A percentile compares a stretch with the other conserved stretches of the same genome.
Evolutionary conservation across 805 yeast species (phyloP).

Genomic region (Saccharomycopsis guyanensis): DNA sequence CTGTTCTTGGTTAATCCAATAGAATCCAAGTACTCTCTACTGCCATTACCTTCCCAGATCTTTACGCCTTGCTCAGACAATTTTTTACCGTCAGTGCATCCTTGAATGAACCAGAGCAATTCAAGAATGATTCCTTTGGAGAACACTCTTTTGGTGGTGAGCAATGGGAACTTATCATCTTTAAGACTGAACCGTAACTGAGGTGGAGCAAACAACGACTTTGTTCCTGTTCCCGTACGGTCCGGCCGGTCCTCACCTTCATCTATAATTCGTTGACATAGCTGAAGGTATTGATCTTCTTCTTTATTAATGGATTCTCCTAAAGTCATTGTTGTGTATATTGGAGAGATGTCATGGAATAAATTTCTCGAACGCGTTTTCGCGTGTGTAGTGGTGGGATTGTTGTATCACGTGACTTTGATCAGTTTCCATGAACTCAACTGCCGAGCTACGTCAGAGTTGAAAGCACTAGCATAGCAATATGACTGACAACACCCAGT

Average conservation of each 20-base stretch:
- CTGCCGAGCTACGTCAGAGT: too few species aligned
- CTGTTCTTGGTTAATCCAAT: slow-evolving; percentile 73
- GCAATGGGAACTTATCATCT: slow-evolving; percentile 70
- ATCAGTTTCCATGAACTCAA: too few species aligned
- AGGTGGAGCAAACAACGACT: slow-evolving; percentile 89
- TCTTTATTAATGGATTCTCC: slow-evolving; percentile 36
- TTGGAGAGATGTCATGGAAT: neutral
- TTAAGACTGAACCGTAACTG: slow-evolving; percentile 77
- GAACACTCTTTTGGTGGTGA: slow-evolving; percentile 91
- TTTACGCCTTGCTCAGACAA: slow-evolving; percentile 81
- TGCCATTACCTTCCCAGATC: slow-evolving; percentile 99
- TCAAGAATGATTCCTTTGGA: slow-evolving; percentile 85
- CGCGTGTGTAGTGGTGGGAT: neutral
- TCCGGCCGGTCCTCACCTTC: slow-evolving; percentile 92
- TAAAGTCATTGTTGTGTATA: neutral
- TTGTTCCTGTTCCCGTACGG: slow-evolving; percentile 96
- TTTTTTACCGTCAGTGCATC: slow-evolving; percentile 80
- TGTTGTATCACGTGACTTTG: too few species aligned
- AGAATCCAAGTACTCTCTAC: slow-evolving; percentile 80
- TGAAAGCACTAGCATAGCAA: too few species aligned
- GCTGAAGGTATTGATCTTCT: slow-evolving; percentile 81
- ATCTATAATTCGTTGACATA: slow-evolving; percentile 66
- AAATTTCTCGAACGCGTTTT: slow-evolving; percentile 5
- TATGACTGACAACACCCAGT: slow-evolving; percentile 26
- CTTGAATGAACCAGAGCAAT: slow-evolving; percentile 85